phyloP scores from a whole-genome alignment of 2,329 filamentous ascomycete species.

The Tolypocladium sp. region DNA sequence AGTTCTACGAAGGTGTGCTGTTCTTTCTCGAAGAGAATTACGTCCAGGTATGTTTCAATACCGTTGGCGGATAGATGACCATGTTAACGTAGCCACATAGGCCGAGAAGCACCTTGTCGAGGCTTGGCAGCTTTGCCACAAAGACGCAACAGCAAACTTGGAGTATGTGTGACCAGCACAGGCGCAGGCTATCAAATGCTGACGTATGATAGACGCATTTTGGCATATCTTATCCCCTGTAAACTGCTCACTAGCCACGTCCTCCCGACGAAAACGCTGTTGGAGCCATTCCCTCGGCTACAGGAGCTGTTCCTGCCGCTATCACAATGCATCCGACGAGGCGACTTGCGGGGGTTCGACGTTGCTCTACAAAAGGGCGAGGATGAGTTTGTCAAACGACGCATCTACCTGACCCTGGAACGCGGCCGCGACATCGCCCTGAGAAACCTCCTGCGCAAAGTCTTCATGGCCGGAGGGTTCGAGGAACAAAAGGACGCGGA shows the following conservation, averaged over 20 bases:
- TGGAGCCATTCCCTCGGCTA: slow-evolving; percentile 67
- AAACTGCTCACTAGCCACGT: slow-evolving; percentile 82
- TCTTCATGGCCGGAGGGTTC: slow-evolving; percentile 77
- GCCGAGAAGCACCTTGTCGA: slow-evolving; percentile 72
- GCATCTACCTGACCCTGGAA: slow-evolving; percentile 92
- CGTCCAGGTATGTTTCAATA: slow-evolving; percentile 43
- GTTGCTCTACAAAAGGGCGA: slow-evolving; percentile 71
- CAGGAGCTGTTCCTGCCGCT: slow-evolving; percentile 73
- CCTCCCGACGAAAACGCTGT: slow-evolving; percentile 63
- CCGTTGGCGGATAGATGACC: slow-evolving; percentile 3
- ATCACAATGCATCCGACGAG: slow-evolving; percentile 67
- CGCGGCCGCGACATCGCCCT: slow-evolving; percentile 84
- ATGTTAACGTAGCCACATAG: slow-evolving; percentile 24
- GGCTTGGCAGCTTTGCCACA: slow-evolving; percentile 77
- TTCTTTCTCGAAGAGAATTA: slow-evolving; percentile 94
- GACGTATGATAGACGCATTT: slow-evolving; percentile 56
- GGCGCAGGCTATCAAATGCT: slow-evolving; percentile 4
- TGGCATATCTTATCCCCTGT: slow-evolving; percentile 92
- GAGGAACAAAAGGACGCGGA: slow-evolving; percentile 66
- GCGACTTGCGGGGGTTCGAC: slow-evolving; percentile 79
- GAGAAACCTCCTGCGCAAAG: slow-evolving; percentile 84
- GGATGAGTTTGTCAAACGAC: slow-evolving; percentile 84
- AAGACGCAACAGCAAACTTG: slow-evolving; percentile 62
- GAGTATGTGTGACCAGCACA: slow-evolving; percentile 49
- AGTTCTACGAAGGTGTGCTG: slow-evolving; percentile 92